These are phyloP conservation scores for Volutella citrinella DNA, from an alignment of 2,329 filamentous ascomycete genomes.

Conservation along the genomic window DNA sequence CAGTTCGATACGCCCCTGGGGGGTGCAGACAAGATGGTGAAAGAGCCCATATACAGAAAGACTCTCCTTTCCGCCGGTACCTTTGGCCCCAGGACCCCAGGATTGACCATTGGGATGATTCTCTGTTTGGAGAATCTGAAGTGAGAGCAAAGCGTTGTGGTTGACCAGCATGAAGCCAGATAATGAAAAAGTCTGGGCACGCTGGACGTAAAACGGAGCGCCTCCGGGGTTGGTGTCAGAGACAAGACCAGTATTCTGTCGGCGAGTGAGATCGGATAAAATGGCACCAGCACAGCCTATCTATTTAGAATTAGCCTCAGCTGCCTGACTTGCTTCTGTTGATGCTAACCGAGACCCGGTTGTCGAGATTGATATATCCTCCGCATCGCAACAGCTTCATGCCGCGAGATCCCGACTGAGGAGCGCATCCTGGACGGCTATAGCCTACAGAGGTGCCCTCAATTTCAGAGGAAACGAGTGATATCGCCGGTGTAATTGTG, in stretches of 20 bases:
- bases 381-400: constrained; percentile 67
- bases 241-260: constrained; percentile 54
- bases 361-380: constrained; percentile 71
- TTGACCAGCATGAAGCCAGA: constrained; percentile 71
- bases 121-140: constrained; percentile 84
- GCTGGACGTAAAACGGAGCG: constrained; percentile 52
- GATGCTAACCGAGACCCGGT: constrained; percentile 61
- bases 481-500: constrained; percentile 9
- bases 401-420: constrained; percentile 45
- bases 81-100: constrained; percentile 47
- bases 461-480: constrained; percentile 18
- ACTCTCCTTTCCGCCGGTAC: constrained; percentile 70
- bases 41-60: constrained; percentile 85
- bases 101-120: constrained; percentile 78
- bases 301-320: constrained; percentile 30
- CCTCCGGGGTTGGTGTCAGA: constrained; percentile 55
- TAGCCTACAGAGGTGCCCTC: constrained; percentile 21
- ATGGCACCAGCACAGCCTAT: constrained; percentile 86
- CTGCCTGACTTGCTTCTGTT: too few species aligned
- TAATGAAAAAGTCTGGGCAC: constrained; percentile 74
- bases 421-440: constrained; percentile 39
- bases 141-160: constrained; percentile 71
- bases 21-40: constrained; percentile 67
- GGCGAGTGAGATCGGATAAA: constrained; percentile 71
- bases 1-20: constrained; percentile 72